Evolutionary conservation across 305 asterid species (phyloP).

Genomic region (Fraxinus greggii): DNA sequence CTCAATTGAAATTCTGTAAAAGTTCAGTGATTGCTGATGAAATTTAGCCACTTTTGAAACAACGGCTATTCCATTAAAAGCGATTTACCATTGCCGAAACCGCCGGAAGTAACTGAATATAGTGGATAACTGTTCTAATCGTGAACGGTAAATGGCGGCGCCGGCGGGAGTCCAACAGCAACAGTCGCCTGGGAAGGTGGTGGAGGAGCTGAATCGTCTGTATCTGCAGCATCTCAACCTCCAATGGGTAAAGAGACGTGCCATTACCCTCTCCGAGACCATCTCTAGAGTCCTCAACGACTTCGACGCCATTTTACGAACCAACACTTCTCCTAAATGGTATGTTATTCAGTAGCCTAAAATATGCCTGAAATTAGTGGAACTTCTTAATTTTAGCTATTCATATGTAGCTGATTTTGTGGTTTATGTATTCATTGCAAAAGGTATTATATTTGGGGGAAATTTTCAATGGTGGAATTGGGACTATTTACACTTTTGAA

Average conservation of each 20-base stretch:
- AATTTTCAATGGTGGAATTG: slow-evolving; percentile 89
- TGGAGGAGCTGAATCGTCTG: slow-evolving; percentile 73
- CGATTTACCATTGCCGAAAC: background rate
- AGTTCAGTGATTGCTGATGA: background rate
- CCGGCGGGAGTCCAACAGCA: slow-evolving; percentile 53
- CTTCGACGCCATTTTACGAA: slow-evolving; percentile 63
- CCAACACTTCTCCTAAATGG: slow-evolving; percentile 78
- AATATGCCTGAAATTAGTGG: background rate
- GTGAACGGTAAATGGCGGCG: slow-evolving; percentile 25
- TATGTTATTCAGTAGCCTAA: slow-evolving; percentile 10
- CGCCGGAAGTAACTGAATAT: background rate
- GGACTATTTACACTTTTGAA: slow-evolving; percentile 86
- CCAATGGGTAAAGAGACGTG: slow-evolving; percentile 86
- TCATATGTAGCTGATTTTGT: background rate
- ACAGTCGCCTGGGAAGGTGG: slow-evolving; percentile 48
- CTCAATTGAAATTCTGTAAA: background rate
- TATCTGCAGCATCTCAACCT: slow-evolving; percentile 90
- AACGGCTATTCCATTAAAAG: background rate
- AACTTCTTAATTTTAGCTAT: background rate
- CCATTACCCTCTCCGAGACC: slow-evolving; percentile 82
- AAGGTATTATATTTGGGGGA: slow-evolving; percentile 84
- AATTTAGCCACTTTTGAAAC: background rate
- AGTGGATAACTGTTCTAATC: background rate
- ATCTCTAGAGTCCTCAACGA: slow-evolving; percentile 91
- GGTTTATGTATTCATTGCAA: slow-evolving; percentile 4